Evolutionary conservation across 2,329 filamentous ascomycete genomes (phyloP).

Genomic region (Xylariales sp.): DNA sequence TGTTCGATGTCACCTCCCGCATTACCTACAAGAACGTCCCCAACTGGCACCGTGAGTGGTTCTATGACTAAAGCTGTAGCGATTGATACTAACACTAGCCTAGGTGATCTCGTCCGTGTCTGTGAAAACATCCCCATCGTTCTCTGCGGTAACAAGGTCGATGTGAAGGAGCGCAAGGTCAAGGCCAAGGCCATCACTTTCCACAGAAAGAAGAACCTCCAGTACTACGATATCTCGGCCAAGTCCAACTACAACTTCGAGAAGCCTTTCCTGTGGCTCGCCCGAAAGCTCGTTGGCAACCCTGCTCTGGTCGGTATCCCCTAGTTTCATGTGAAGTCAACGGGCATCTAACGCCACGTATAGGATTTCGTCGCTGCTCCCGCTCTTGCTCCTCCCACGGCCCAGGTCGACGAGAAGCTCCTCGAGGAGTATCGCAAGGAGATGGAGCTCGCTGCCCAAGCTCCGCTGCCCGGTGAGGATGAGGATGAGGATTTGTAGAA

Average conservation of each 20-base stretch:
- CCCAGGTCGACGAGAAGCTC: constrained; percentile 78
- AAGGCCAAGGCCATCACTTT: constrained; percentile 99
- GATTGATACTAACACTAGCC: constrained; percentile 12
- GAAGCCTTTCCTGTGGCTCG: constrained; percentile 99
- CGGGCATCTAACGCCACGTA: constrained; percentile 21
- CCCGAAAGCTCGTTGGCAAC: constrained; percentile 97
- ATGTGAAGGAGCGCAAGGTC: constrained; percentile 99
- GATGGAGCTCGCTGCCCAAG: constrained; percentile 73
- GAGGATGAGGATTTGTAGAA: constrained; percentile 66
- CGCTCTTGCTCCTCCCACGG: constrained; percentile 90
- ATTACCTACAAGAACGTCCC: constrained; percentile 99
- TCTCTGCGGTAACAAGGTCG: constrained; percentile 98
- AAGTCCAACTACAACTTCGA: constrained; percentile 99
- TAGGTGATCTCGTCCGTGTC: constrained; percentile 96
- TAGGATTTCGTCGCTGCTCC: constrained; percentile 96
- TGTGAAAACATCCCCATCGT: constrained; percentile 99
- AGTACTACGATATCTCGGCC: constrained; percentile 99
- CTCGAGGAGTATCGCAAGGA: constrained; percentile 81
- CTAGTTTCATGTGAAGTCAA: neutral
- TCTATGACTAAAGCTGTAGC: constrained; percentile 5
- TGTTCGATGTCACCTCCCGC: constrained; percentile 99
- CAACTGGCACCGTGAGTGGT: constrained; percentile 96
- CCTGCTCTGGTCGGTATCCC: constrained; percentile 61
- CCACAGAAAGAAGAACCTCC: constrained; percentile 99
- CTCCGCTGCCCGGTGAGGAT: constrained; percentile 93